These are phyloP conservation scores for Dipteronia sinensis DNA, from an alignment of 345 rosid genomes.

Conservation along the genomic window DNA sequence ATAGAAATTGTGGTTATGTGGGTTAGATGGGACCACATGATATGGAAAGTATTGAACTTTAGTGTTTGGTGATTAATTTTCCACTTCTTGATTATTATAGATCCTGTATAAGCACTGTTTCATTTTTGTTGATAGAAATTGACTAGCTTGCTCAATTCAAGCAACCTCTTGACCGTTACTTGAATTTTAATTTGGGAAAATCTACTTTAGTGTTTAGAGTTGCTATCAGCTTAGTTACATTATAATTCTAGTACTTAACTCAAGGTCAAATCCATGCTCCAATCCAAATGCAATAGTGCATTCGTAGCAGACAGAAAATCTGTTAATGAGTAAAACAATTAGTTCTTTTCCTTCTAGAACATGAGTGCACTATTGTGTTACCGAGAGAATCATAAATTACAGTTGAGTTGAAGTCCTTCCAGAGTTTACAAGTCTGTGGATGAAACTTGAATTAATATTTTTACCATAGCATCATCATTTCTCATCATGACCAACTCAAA, in stretches of 20 bases:
- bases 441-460: no score
- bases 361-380: background rate
- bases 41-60: background rate
- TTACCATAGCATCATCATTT: no score
- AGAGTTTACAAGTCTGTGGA: background rate
- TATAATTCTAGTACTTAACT: background rate
- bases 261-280: background rate
- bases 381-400: background rate
- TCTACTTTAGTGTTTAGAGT: background rate
- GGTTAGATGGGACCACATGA: background rate
- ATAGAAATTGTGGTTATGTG: constrained; percentile 5
- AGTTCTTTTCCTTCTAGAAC: background rate
- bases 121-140: background rate
- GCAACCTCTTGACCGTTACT: background rate
- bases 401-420: background rate
- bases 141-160: background rate
- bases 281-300: background rate
- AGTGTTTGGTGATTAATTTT: background rate
- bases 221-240: background rate
- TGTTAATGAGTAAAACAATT: background rate
- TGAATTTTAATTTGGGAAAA: constrained; percentile 3
- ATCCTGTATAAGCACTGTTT: background rate
- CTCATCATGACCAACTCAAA: no score
- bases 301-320: background rate
- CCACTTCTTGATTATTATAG: background rate